Evolutionary conservation across 169 alveolate genomes (phyloP), one percentile per base, ranked within the genome.

Genomic region (Cryptosporidium meleagridis): DNA sequence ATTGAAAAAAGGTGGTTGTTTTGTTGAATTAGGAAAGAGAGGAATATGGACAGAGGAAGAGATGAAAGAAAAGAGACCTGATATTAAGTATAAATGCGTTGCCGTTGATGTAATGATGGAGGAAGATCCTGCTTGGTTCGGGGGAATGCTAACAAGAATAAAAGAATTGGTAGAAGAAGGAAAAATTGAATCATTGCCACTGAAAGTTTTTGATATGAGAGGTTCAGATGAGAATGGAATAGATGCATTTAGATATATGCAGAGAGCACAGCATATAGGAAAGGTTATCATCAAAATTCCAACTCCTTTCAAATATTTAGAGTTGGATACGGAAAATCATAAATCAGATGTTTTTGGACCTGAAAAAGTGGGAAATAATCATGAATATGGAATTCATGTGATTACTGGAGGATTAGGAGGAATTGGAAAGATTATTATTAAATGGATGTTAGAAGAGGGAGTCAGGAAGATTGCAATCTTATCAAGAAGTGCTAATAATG

Each of bases 201-300:
- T 51, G 75, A 0, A 23, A 3, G 3, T 8, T 3, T 44, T 21
- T 41, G 37, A 65, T 65, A 31, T 75, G 37, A 37, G 3, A 23
- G 59, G 14, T 58, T 45, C 18, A 85, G 71, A 45, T 48, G 33
- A 31, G 33, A 31, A 31, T 31, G 33, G 73, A 29, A 33, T 59
- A 23, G 39, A 61, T 10, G 92, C 68, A 33, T 87, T 87, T 70
- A 69, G 92, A 61, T 87, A 29, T 48, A 41, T 87, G 69, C 92
- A 87, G 51, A 69, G 35, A 44, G 92, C 92, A 33, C 69, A 62
- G 33, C 92, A 87, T 45, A 87, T 87, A 21, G 92, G 92, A 1
- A 87, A 87, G 51, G 92, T 87, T 31, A 44, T 87, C 14, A 59
- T 87, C 1, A 73, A 52, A 33, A 87, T 39, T 14, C 91, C 92